Conservation (phyloP, 2,329 filamentous ascomycete genomes). For the Lizonia empirigonia region DNA sequence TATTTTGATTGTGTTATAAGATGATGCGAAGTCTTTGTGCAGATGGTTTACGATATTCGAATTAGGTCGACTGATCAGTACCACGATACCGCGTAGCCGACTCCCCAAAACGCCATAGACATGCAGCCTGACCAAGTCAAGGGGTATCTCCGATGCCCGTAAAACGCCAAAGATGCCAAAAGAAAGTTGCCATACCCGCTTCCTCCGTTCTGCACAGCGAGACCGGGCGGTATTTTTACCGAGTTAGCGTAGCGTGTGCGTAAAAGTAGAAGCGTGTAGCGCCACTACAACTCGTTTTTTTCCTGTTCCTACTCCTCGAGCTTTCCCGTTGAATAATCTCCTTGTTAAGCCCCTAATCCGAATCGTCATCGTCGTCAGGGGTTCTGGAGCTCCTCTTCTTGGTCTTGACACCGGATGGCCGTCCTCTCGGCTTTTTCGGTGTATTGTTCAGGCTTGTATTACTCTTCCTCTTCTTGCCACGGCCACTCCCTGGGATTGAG, state of each 20-base stretch:
- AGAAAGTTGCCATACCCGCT: not conserved
- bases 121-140: constrained; percentile 15
- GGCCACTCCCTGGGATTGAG: constrained; percentile 43
- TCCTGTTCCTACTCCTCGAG: not conserved
- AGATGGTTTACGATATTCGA: not conserved
- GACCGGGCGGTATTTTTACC: not conserved
- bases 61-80: not conserved
- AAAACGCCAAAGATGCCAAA: constrained; percentile 13
- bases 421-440: constrained; percentile 43
- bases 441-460: constrained; percentile 35
- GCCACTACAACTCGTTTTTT: not conserved
- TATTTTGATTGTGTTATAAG: not conserved
- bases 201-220: not conserved
- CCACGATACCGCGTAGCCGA: not conserved
- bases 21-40: not conserved
- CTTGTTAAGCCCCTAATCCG: constrained; percentile 26
- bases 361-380: constrained; percentile 39
- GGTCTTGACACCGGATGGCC: constrained; percentile 24
- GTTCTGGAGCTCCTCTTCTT: constrained; percentile 41
- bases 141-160: constrained; percentile 15
- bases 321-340: not conserved
- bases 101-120: constrained; percentile 8
- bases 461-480: constrained; percentile 54
- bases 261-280: not conserved
- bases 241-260: not conserved